Base-by-base conservation (phyloP, 2,329 filamentous ascomycete genomes). In the Falciphora oryzae region DNA sequence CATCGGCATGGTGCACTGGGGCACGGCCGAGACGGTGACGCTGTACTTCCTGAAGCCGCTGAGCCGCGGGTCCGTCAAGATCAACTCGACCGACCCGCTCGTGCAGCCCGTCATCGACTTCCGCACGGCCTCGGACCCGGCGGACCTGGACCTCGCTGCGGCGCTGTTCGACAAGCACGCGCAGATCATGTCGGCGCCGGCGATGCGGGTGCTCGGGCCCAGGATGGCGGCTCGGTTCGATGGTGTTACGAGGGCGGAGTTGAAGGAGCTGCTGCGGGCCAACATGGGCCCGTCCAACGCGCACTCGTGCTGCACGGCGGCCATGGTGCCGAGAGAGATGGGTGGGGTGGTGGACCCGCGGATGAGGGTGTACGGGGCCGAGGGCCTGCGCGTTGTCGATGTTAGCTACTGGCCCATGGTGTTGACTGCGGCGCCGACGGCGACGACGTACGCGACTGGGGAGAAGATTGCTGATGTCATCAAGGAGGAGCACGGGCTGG, bases 41-140 rank as follows among this genome's bases (percentile, higher is more conserved):
- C 69, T 79, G 18, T 74, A 74, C 64, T 69, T 74, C 27, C 69
- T 75, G 61, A 75, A 77, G 65, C 76, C 77, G 0, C 71, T 79
- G 56, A 76, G 73, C 35, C 72, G 77, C 22, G 77, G 78, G 32
- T 74, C 72, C 25, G 72, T 80, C 59, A 73, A 70, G 31, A 75
- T 79, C 57, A 71, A 75, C 67, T 69, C 71, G 0, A 69, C 72
- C 0, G 70, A 78, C 68, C 74, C 75, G 8, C 69, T 73, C 5
- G 70, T 67, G 3, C 69, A 69, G 22, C 77, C 78, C 0, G 64
- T 73, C 4, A 72, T 79, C 29, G 77, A 81, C 68, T 76, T 75
- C 67, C 74, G 74, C 63, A 75, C 73, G 11, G 72, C 71, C 11
- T 74, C 74, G 14, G 75, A 80, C 64, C 78, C 77, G 1, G 69